Evolutionary conservation across 2,329 filamentous ascomycete genomes (phyloP).

Genomic region (Pestalotiopsis sp.): DNA sequence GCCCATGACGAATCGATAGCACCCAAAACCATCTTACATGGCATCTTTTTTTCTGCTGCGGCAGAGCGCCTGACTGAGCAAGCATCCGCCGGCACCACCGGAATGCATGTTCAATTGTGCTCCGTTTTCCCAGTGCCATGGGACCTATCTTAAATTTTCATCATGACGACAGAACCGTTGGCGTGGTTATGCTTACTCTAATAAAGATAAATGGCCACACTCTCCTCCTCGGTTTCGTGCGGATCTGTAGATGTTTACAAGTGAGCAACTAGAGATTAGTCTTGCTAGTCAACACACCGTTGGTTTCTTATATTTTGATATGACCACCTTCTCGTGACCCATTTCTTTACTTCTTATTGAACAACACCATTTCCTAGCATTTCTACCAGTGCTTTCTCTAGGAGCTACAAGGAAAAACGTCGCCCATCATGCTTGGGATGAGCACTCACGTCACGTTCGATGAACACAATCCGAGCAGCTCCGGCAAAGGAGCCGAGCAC

Average conservation of each 20-base stretch:
- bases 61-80: not conserved
- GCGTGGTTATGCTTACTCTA: not conserved
- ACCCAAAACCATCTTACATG: too few species aligned
- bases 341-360: not conserved
- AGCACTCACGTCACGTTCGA: conserved; percentile 38
- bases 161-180: conserved; percentile 1
- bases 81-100: not conserved
- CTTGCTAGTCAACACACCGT: not conserved
- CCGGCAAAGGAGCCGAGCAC: conserved; percentile 32
- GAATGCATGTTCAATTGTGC: not conserved
- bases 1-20: not conserved
- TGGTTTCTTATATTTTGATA: not conserved
- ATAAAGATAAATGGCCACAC: not conserved
- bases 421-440: conserved; percentile 23
- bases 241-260: not conserved
- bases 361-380: not conserved
- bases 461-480: conserved; percentile 37
- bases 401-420: not conserved
- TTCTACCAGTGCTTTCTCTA: not conserved
- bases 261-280: too few species aligned
- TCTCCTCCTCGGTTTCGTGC: not conserved
- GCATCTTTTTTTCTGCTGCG: too few species aligned
- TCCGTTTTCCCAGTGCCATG: not conserved
- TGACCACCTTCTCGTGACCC: too few species aligned
- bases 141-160: not conserved